Conservation (phyloP, 2,329 filamentous ascomycete genomes). For the Penicillium sumatraense region DNA sequence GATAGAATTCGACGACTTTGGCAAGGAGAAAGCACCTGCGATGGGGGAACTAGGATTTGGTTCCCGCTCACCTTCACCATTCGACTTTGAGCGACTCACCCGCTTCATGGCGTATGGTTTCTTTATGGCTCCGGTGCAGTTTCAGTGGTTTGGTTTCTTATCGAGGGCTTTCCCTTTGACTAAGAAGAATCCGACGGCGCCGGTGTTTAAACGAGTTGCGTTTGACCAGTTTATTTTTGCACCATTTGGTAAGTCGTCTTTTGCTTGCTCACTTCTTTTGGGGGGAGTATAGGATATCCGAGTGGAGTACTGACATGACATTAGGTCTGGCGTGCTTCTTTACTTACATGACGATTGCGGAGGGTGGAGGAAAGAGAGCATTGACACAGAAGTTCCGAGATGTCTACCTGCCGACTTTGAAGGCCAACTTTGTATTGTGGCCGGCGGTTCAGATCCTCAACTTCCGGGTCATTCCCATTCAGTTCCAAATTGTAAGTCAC, state of each 20-base stretch:
- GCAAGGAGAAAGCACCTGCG: constrained; percentile 74
- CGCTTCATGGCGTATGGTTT: constrained; percentile 98
- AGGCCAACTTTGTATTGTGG: constrained; percentile 96
- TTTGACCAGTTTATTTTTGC: constrained; percentile 94
- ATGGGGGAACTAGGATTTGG: constrained; percentile 68
- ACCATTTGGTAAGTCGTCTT: constrained; percentile 68
- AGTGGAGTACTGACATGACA: constrained; percentile 7
- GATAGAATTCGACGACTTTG: constrained; percentile 87
- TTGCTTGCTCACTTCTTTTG: not conserved
- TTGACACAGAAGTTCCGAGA: constrained; percentile 85
- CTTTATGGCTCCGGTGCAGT: constrained; percentile 92
- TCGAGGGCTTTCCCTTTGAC: constrained; percentile 81
- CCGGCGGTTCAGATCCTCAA: constrained; percentile 95
- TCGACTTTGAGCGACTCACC: constrained; percentile 93
- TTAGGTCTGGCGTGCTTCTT: constrained; percentile 83
- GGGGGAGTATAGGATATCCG: no score
- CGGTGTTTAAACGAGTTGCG: constrained; percentile 86
- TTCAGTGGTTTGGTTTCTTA: constrained; percentile 93
- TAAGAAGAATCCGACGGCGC: constrained; percentile 72
- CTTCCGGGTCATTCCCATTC: constrained; percentile 91
- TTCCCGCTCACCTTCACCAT: constrained; percentile 72
- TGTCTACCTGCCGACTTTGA: constrained; percentile 90
- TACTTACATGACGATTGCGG: constrained; percentile 92
- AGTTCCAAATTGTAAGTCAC: constrained; percentile 85
- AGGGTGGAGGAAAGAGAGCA: constrained; percentile 83